phyloP scores from a whole-genome alignment of 805 yeast genomes.

The Monosporozyma aerobia region DNA sequence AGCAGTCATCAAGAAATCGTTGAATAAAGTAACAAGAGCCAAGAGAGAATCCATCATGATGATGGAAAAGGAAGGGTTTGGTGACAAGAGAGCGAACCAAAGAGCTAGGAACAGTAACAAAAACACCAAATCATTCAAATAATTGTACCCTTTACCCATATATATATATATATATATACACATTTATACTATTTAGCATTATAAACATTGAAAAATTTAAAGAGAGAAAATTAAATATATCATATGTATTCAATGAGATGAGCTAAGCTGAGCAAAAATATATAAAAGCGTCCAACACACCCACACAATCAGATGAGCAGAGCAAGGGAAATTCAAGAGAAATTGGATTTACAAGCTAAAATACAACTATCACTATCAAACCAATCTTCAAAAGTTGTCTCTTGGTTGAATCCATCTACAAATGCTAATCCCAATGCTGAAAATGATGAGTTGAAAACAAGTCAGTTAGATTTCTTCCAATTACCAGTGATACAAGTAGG shows the following conservation, averaged over 20 bases:
- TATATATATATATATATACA: no score
- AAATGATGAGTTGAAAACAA: constrained; percentile 5
- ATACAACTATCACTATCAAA: constrained; percentile 21
- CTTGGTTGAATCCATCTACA: constrained; percentile 17
- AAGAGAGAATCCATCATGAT: constrained; percentile 87
- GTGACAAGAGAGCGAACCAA: constrained; percentile 55
- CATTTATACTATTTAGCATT: no score
- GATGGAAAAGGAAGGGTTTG: constrained; percentile 86
- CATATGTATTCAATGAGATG: neutral
- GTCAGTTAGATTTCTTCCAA: constrained; percentile 21
- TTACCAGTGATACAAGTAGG: constrained; percentile 29
- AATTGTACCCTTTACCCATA: neutral
- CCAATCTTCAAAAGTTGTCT: constrained; percentile 16
- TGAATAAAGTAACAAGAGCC: constrained; percentile 66
- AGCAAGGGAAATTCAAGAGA: constrained; percentile 29
- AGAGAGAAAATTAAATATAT: neutral
- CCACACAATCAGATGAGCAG: constrained; percentile 18
- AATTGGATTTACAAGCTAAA: constrained; percentile 26
- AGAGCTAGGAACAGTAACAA: constrained; percentile 26
- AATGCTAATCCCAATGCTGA: constrained; percentile 3
- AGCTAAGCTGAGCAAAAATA: neutral
- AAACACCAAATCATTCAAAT: neutral
- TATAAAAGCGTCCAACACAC: no score
- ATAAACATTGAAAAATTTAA: no score
- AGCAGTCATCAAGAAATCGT: constrained; percentile 60